Conservation (phyloP, 129 eudicot genomes). For the Erigeron canadensis region DNA sequence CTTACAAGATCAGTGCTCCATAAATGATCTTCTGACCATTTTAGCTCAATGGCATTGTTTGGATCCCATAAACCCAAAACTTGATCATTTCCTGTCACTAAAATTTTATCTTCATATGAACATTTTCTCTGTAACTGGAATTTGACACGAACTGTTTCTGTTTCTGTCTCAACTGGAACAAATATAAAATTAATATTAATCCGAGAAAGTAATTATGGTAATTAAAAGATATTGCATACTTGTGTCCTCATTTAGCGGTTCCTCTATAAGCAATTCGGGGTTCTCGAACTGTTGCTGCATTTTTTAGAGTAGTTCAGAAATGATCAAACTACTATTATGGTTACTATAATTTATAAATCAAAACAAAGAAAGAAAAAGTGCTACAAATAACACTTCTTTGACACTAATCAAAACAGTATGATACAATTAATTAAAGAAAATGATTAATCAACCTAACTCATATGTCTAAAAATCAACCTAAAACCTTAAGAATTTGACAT, state of each 20-base stretch:
- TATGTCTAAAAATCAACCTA: no score
- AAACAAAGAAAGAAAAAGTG: no score
- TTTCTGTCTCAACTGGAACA: constrained; percentile 22
- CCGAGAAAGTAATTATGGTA: neutral
- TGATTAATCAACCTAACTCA: no score
- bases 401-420: no score
- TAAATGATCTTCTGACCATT: constrained; percentile 84
- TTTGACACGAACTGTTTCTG: constrained; percentile 57
- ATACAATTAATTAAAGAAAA: no score
- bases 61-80: constrained; percentile 82
- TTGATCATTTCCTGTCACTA: constrained; percentile 72
- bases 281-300: constrained; percentile 24
- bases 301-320: neutral
- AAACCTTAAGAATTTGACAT: no score
- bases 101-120: constrained; percentile 65
- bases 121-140: constrained; percentile 70
- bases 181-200: neutral
- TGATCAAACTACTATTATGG: neutral
- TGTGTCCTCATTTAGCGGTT: constrained; percentile 26
- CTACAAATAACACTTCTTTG: neutral
- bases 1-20: constrained; percentile 77
- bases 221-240: constrained; percentile 19
- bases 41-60: constrained; percentile 50
- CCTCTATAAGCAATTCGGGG: constrained; percentile 21
- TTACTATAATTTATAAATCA: no score